Evolutionary conservation across 2,329 filamentous ascomycete species (phyloP).

Genomic region (Cercospora sp.): DNA sequence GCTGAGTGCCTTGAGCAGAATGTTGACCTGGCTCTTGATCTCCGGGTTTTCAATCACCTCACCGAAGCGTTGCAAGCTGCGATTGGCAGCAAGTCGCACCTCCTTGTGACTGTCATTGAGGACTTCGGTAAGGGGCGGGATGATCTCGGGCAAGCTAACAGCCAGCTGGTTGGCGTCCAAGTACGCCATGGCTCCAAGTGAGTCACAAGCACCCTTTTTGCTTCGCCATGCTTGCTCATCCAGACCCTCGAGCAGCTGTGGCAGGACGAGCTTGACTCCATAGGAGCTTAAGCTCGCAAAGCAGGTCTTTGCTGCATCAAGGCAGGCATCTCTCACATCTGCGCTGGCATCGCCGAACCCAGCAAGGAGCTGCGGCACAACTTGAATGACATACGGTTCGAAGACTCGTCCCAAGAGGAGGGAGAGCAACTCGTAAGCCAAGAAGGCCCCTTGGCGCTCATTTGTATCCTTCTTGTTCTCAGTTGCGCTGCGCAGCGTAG

Average conservation of each 20-base stretch:
- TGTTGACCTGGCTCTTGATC: slow-evolving; percentile 86
- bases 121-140: slow-evolving; percentile 89
- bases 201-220: slow-evolving; percentile 96
- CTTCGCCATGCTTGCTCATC: slow-evolving; percentile 97
- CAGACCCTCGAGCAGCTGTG: slow-evolving; percentile 84
- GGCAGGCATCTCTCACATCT: slow-evolving; percentile 88
- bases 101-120: slow-evolving; percentile 98
- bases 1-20: slow-evolving; percentile 92
- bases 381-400: slow-evolving; percentile 94
- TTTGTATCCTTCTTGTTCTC: slow-evolving; percentile 94
- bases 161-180: slow-evolving; percentile 94
- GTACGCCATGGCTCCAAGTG: slow-evolving; percentile 97
- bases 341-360: slow-evolving; percentile 86
- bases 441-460: slow-evolving; percentile 81
- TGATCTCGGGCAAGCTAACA: slow-evolving; percentile 89
- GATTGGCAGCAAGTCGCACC: slow-evolving; percentile 86
- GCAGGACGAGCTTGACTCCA: slow-evolving; percentile 91
- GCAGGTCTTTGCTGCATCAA: slow-evolving; percentile 90
- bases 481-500: slow-evolving; percentile 74
- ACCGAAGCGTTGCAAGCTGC: slow-evolving; percentile 94
- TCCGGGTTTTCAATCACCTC: slow-evolving; percentile 98
- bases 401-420: slow-evolving; percentile 84
- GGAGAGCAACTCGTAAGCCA: slow-evolving; percentile 89
- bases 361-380: slow-evolving; percentile 84
- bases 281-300: slow-evolving; percentile 93